Percentiles rank a stretch among this genome's conserved stretches.
phyloP scores from a whole-genome alignment of 805 yeast species.

The Dipodascus albidus region DNA sequence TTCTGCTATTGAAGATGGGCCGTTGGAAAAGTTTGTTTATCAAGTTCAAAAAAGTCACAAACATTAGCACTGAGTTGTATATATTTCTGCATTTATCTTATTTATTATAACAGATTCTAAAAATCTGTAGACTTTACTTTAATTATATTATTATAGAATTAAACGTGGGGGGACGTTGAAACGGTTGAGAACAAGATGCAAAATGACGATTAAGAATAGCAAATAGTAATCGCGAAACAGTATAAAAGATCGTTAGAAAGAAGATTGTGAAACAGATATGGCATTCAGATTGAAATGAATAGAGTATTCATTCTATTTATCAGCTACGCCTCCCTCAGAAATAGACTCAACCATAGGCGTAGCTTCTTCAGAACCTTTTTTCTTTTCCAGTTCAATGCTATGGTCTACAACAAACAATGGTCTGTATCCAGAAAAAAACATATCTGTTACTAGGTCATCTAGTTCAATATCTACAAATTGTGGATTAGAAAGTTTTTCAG shows the following conservation, averaged over 20 bases:
- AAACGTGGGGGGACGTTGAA: not conserved
- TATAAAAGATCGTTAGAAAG: no score
- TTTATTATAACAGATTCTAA: no score
- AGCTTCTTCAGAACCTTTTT: not conserved
- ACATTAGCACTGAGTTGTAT: not conserved
- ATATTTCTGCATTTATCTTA: not conserved
- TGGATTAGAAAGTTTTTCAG: not conserved
- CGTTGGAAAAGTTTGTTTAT: not conserved
- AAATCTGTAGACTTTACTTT: no score
- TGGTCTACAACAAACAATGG: slow-evolving; percentile 34
- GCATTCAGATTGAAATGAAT: not conserved
- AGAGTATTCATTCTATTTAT: not conserved
- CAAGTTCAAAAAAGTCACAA: not conserved
- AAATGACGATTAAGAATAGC: not conserved
- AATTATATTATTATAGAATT: no score
- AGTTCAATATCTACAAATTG: not conserved
- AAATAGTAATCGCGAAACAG: not conserved
- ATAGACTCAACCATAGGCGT: not conserved
- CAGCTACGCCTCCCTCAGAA: not conserved
- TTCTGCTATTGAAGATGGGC: not conserved
- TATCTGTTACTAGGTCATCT: slow-evolving; percentile 23
- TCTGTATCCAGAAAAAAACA: slow-evolving; percentile 35
- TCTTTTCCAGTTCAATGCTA: not conserved
- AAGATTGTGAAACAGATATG: no score
- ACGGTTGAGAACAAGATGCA: not conserved